Evolutionary conservation across 225 moss, liverwort and hornwort genomes (phyloP), one percentile per base, ranked within the genome.

Genomic region (Thuidium tamariscinum): DNA sequence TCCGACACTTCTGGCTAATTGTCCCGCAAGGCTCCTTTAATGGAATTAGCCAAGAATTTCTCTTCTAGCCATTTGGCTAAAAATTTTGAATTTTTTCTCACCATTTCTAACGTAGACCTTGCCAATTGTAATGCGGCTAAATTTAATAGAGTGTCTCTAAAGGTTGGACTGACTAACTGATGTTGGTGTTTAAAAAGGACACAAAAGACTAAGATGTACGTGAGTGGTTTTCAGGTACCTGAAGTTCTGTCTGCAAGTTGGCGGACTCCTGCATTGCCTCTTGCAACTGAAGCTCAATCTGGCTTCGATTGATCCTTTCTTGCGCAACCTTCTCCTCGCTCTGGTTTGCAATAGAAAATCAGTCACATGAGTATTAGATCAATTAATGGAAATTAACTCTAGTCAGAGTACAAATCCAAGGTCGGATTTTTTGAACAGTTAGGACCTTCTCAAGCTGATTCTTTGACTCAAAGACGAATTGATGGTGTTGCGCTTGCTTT

Each of bases 201-300:
- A 27, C 22, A 51, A 26, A 66, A 82, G 36, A 20, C n/a, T 51
- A 62, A 63, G 63, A 75, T 39, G 29, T 11, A 30, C 64, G 32
- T 60, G 79, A 55, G 36, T 54, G 36, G 22, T 29, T 49, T 86
- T 52, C 42, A 22, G 67, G 63, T 80, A 96, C 95, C 94, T 96
- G 89, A 32, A 95, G 93, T 84, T 95, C 90, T 55, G 89, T 91
- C 82, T 91, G 95, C 79, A 96, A 85, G 55, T 95, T 90, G 57
- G 75, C 82, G 68, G 89, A 86, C 44, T 95, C 93, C 74, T 92
- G 85, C 42, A 91, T 84, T 63, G 93, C 92, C 72, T 91, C 79
- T 88, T 91, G 83, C 82, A 95, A 84, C 76, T 86, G 89, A 82
- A 87, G 84, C 82, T 94, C 90, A 82, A 92, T n/a, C 71, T 85